These are phyloP conservation scores for Leishmania tarentolae DNA, from an alignment of 208 protist species.

Conservation along the genomic window DNA sequence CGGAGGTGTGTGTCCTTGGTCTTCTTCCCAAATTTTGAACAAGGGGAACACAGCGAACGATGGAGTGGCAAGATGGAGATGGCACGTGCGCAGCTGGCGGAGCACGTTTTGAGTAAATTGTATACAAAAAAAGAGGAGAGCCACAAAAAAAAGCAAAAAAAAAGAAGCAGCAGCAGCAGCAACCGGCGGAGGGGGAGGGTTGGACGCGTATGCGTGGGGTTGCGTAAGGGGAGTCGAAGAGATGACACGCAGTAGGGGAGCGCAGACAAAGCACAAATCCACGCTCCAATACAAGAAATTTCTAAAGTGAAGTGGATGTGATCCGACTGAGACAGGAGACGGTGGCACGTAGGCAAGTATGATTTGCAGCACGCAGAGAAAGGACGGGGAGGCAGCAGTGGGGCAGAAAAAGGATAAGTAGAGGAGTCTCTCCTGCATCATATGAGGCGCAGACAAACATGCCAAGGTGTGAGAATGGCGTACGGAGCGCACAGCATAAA, in stretches of 20 bases:
- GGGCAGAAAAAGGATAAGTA: background rate
- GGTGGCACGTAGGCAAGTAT: background rate
- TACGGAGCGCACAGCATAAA: too few relatives aligned
- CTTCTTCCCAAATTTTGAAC: background rate
- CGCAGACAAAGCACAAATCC: background rate
- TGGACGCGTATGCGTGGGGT: background rate
- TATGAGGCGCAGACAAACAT: background rate
- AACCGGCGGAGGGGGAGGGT: background rate
- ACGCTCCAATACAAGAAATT: constrained; percentile 3
- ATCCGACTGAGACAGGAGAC: constrained; percentile 1
- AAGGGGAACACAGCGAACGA: background rate
- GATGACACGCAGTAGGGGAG: background rate
- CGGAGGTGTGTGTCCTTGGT: too few relatives aligned
- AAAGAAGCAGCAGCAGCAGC: background rate
- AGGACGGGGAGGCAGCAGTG: too few relatives aligned
- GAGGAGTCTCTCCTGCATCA: too few relatives aligned
- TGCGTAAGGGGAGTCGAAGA: background rate
- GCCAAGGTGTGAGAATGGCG: background rate
- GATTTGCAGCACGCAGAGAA: too few relatives aligned
- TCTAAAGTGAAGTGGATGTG: background rate
- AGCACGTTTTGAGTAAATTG: background rate
- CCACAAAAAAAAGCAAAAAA: background rate
- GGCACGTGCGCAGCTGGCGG: background rate
- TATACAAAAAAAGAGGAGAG: background rate
- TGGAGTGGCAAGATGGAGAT: background rate